Conservation (phyloP, 2,329 filamentous ascomycete species). For the Aspergillus quadrilineatus region DNA sequence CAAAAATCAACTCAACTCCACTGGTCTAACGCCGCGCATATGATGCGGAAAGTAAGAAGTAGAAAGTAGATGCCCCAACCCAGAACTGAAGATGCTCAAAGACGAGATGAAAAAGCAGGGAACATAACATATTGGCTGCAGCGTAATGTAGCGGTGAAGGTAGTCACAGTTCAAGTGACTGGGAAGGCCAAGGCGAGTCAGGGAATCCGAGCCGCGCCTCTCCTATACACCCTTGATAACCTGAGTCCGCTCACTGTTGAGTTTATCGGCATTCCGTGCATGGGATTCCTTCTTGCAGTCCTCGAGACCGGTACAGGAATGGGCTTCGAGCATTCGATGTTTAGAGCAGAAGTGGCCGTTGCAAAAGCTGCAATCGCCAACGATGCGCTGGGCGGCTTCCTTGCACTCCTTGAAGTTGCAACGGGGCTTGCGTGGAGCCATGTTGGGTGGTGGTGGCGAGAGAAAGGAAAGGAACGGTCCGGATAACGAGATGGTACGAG, state of each 20-base stretch:
- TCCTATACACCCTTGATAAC: slow-evolving; percentile 86
- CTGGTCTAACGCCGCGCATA: slow-evolving; percentile 30
- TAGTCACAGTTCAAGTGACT: not conserved
- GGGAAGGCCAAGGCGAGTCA: not conserved
- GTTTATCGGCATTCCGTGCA: slow-evolving; percentile 86
- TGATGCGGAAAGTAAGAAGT: slow-evolving; percentile 14
- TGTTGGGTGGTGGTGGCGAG: slow-evolving; percentile 24
- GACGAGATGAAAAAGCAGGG: slow-evolving; percentile 7
- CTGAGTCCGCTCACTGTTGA: slow-evolving; percentile 88
- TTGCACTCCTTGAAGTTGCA: slow-evolving; percentile 90
- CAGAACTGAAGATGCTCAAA: slow-evolving; percentile 16
- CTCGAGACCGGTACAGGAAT: slow-evolving; percentile 89
- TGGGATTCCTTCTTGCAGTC: slow-evolving; percentile 98
- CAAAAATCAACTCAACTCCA: slow-evolving; percentile 21
- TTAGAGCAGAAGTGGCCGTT: slow-evolving; percentile 90
- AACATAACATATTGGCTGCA: slow-evolving; percentile 4
- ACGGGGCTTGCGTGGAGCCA: slow-evolving; percentile 60
- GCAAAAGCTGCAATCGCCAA: slow-evolving; percentile 96
- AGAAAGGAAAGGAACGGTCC: slow-evolving; percentile 8
- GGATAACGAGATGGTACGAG: slow-evolving; percentile 12
- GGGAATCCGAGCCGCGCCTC: not conserved
- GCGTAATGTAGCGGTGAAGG: not conserved
- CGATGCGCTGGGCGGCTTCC: slow-evolving; percentile 83
- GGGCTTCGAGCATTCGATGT: slow-evolving; percentile 89
- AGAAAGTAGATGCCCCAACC: slow-evolving; percentile 16